Evolutionary conservation across 2,329 filamentous ascomycete genomes (phyloP), one percentile per base, ranked within the genome.

Genomic region (Arthrobotrys sphaeroides): DNA sequence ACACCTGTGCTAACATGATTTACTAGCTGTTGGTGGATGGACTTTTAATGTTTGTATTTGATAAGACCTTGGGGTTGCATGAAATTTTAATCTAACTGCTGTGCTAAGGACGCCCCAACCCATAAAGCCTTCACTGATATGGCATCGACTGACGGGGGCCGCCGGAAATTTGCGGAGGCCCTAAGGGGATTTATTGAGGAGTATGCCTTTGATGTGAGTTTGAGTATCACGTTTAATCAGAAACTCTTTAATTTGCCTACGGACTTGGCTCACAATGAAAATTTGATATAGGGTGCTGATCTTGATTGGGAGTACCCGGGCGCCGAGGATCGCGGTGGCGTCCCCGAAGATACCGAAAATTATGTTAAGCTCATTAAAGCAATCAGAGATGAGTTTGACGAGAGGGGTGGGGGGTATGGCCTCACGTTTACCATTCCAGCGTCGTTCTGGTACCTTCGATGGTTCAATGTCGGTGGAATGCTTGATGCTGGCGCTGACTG

Each of bases 241-340:
- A n/a, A n/a, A n/a, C n/a, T n/a, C 16, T 36, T 16, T 3, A 24
- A 6, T 5, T 18, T 22, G 40, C 5, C 18, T 16, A 13, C 7
- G 18, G 5, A 10, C 13, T 5, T 36, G n/a, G 5, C 13, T 33
- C n/a, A 57, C 16, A 20, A 13, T 13, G 6, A 12, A 3, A 5
- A 18, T 20, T 9, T 16, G 10, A n/a, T n/a, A 16, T 49, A 66
- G 62, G 61, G 61, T 45, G 60, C 47, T 3, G 68, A 73, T 60
- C 18, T 66, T 6, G 68, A 76, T 51, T 72, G 84, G 84, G 83
- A 84, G 47, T 82, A 83, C 53, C 81, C 80, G 2, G 61, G 61
- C 0, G 83, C 84, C 2, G 79, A 81, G n/a, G 83, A 84, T 28
- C 81, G 84, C 3, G 78, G 79, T 4, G 85, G 85, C 0, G 73